Evolutionary conservation across 2,329 filamentous ascomycete genomes (phyloP), one percentile per base, ranked within the genome.

Genomic region (Ceratocystis lukuohia): DNA sequence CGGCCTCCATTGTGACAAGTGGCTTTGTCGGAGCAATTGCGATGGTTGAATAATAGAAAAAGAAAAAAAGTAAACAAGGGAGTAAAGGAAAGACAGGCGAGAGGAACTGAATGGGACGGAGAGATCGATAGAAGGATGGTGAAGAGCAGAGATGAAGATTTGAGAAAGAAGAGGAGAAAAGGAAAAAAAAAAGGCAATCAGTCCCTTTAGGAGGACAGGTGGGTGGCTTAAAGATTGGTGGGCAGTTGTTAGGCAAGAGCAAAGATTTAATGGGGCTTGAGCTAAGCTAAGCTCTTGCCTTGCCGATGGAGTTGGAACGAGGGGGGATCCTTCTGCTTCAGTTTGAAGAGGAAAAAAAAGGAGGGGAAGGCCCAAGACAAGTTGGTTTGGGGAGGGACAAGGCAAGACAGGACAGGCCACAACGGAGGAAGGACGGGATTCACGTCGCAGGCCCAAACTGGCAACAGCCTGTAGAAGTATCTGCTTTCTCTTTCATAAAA

Each of bases 1-100:
- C 22, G 12, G n/a, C 50, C 30, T 67, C 53, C 66, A 65, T 63
- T 53, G 62, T 63, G 62, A 30, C 56, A 33, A n/a, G 56, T 59
- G 56, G 17, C 41, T 50, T 37, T 63, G 62, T 63, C 1, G 28
- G 37, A 20, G 48, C 12, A 64, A 17, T n/a, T 12, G 25, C n/a
- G 50, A 48, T 28, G 45, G 15, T 50, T 37, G 56, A 30, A 59
- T 57, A n/a, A 53, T n/a, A 8, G 56, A 37, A 5, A 17, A 59
- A 25, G 53, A 8, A 59, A 8, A 59, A n/a, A 25, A 59, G 37
- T 37, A n/a, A 59, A 20, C 7, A 12, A 8, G 15, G 37, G 56
- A 59, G 56, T 33, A 10, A 8, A 17, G 56, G 7, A 30, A 37
- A 37, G 33, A 6, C 7, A n/a, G 33, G 6, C 6, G 15, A 59